These are phyloP conservation scores for Ustilago lituana DNA, from an alignment of 1,284 basidiomycete genomes.

Conservation along the genomic window DNA sequence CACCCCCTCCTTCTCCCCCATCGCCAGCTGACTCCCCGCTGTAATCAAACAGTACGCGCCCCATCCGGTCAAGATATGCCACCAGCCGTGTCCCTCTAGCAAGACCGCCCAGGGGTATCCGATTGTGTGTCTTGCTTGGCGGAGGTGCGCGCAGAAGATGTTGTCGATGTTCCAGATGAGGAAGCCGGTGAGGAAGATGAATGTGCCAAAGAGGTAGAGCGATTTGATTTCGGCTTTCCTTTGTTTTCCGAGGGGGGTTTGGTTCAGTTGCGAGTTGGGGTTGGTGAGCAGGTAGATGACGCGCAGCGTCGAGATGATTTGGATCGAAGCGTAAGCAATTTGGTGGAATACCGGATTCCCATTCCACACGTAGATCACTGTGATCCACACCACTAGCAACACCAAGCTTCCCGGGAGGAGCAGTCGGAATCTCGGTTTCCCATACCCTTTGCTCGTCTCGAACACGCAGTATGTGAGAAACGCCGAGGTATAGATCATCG, in stretches of 20 bases:
- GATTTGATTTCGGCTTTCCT: slow-evolving; percentile 19
- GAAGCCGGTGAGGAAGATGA: slow-evolving; percentile 68
- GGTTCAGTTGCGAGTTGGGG: slow-evolving; percentile 28
- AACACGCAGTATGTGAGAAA: slow-evolving; percentile 57
- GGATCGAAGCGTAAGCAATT: slow-evolving; percentile 70
- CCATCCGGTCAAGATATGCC: slow-evolving; percentile 71
- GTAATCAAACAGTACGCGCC: slow-evolving; percentile 69
- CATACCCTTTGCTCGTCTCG: slow-evolving; percentile 46
- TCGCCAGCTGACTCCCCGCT: slow-evolving; percentile 38
- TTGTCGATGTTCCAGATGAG: slow-evolving; percentile 72
- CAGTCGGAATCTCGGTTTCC: slow-evolving; percentile 30
- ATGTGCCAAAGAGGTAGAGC: slow-evolving; percentile 36
- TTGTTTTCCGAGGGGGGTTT: slow-evolving; percentile 10
- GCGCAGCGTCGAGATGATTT: slow-evolving; percentile 62
- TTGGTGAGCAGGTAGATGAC: slow-evolving; percentile 61
- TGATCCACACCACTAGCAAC: slow-evolving; percentile 46
- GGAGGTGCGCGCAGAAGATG: slow-evolving; percentile 68
- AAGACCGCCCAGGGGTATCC: slow-evolving; percentile 56
- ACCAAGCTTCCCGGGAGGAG: slow-evolving; percentile 39
- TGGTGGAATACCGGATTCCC: slow-evolving; percentile 72
- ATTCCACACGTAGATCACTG: slow-evolving; percentile 67
- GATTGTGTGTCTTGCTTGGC: slow-evolving; percentile 35
- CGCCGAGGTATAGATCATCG: slow-evolving; percentile 65
- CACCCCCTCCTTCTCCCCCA: slow-evolving; percentile 49
- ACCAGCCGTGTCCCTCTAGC: slow-evolving; percentile 68